Conservation (phyloP, 371 early-diverging fungal genomes). For the Thermomucor indicae-seudaticae region DNA sequence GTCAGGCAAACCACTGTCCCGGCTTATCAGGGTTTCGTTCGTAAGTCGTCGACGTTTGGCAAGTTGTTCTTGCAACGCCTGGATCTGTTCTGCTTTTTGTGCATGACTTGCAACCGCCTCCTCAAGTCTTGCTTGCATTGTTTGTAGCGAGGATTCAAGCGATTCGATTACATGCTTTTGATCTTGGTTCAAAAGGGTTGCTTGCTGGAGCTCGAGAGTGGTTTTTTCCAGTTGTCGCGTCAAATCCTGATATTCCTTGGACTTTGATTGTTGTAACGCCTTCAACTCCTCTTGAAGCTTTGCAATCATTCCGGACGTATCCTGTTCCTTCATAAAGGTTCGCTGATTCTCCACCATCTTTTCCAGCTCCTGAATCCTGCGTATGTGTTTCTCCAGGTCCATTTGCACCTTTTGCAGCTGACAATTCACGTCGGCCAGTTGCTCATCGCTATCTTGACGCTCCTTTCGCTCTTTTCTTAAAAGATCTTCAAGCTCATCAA, state of each 20-base stretch:
- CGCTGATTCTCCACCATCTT: slow-evolving; percentile 22
- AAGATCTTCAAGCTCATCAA: too few species aligned
- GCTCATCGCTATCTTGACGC: too few species aligned
- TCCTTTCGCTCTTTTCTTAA: too few species aligned
- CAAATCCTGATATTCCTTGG: slow-evolving; percentile 7
- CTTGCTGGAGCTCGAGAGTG: slow-evolving; percentile 4
- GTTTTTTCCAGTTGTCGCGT: slow-evolving; percentile 3
- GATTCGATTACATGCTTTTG: slow-evolving; percentile 12
- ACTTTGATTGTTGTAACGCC: not conserved
- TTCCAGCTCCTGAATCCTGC: slow-evolving; percentile 19
- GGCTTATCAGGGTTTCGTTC: slow-evolving; percentile 4
- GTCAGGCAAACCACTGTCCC: slow-evolving; percentile 14
- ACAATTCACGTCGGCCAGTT: too few species aligned
- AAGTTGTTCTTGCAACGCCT: slow-evolving; percentile 10
- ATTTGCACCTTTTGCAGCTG: slow-evolving; percentile 12
- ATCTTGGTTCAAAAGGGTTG: slow-evolving; percentile 2
- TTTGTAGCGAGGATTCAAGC: slow-evolving; percentile 10
- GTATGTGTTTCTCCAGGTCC: slow-evolving; percentile 10
- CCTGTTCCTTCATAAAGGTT: slow-evolving; percentile 11
- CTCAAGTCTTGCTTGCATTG: slow-evolving; percentile 9
- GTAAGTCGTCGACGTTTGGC: slow-evolving; percentile 7
- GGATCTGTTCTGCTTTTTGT: slow-evolving; percentile 10
- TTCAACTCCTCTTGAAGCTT: slow-evolving; percentile 18
- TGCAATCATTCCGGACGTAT: slow-evolving; percentile 23
- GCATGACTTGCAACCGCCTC: slow-evolving; percentile 15